Base-by-base conservation (phyloP, 805 yeast genomes). In the Lachancea cidri region DNA sequence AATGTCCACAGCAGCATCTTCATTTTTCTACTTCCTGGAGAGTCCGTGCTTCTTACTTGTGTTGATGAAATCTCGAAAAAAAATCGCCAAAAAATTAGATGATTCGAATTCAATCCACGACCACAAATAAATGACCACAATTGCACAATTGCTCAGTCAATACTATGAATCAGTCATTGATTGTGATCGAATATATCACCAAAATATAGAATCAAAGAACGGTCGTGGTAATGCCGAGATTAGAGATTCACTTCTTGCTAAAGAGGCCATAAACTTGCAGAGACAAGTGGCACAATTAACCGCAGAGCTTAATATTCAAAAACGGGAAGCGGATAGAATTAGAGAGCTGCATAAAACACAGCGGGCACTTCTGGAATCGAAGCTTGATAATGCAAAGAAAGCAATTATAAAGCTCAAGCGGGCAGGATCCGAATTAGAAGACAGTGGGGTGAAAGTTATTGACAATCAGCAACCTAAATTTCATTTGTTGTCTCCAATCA, bases 311-410 rank as follows among this genome's bases (percentile, higher is more conserved):
- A 60, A 57, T 19, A 48, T 49, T 9, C 40, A 61, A 7, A 57
- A 53, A 22, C 54, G 52, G 29, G 61, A 63, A 25, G 53, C 59
- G n/a, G 65, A 60, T 15, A 53, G 47, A 16, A 44, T 58, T 22
- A 57, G 54, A 36, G 63, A 61, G 34, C 44, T 55, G n/a, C 63
- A 60, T n/a, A 59, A 56, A 22, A 49, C 63, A 1, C 63, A 58
- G 25, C 64, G 51, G 40, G 66, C 67, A 0, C 55, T 62, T 13
- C 51, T 60, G 35, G 68, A 65, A 41, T 53, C 65, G 5, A 65
- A 65, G 39, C 32, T 66, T 8, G 64, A 61, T 9, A 62, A 53
- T 35, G 65, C 65, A 5, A 62, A 63, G 43, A 60, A 54, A 44
- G 57, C 42, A 9, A 53, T 63, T 16, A 57, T 61, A 20, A 45